Conservation (phyloP, 176 grass and related monocot genomes). For the Melocanna baccifera region DNA sequence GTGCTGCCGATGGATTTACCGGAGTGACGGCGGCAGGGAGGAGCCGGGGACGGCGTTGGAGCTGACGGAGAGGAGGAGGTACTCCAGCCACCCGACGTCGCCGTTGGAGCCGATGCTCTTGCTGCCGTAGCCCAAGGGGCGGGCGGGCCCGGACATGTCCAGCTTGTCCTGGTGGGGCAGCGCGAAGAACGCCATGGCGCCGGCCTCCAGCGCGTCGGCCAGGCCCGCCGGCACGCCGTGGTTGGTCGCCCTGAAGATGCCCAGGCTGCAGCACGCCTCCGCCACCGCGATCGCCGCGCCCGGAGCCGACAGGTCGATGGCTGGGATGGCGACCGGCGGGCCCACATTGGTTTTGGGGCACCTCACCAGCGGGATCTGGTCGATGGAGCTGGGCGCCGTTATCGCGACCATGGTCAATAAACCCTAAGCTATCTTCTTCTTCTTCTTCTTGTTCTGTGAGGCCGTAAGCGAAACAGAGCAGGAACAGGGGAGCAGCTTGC, state of each 20-base stretch:
- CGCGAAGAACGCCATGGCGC: conserved; percentile 63
- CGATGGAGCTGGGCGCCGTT: conserved; percentile 18
- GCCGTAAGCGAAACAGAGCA: conserved; percentile 2
- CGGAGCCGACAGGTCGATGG: conserved; percentile 41
- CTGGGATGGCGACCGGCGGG: conserved; percentile 3
- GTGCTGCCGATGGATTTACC: not conserved
- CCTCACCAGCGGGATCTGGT: conserved; percentile 21
- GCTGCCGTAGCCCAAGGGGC: conserved; percentile 65
- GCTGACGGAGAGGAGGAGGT: conserved; percentile 54
- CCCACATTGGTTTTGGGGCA: not conserved
- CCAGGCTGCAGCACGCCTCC: conserved; percentile 55
- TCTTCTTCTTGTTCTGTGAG: not conserved
- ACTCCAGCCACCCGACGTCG: conserved; percentile 85
- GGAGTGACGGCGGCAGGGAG: conserved; percentile 25
- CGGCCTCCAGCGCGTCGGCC: conserved; percentile 43
- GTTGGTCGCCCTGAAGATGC: conserved; percentile 74
- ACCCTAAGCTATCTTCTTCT: not conserved
- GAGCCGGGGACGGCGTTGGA: not conserved
- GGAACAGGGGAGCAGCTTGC: conserved; percentile 1
- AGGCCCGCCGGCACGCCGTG: conserved; percentile 56
- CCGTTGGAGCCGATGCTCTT: conserved; percentile 75
- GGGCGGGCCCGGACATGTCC: conserved; percentile 26
- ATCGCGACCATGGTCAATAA: conserved; percentile 29
- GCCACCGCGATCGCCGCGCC: conserved; percentile 35
- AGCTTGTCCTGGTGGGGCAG: conserved; percentile 53